Conservation (phyloP, 176 grass and related monocot genomes). For the Bolboschoenus planiculmis region DNA sequence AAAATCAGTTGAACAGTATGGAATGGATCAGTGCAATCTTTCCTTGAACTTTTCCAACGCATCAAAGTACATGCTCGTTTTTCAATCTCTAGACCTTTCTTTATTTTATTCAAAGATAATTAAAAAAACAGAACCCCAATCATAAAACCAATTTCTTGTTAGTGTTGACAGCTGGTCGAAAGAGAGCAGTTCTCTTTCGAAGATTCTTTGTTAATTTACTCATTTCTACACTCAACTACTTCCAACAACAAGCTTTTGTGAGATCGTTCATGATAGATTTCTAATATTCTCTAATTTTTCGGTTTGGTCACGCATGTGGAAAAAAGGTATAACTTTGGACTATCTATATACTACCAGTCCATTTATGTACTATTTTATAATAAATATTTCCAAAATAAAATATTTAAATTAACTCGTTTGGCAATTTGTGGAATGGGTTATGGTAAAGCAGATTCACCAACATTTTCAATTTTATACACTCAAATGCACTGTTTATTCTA, state of each 20-base stretch:
- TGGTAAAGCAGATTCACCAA: not conserved
- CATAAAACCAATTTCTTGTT: not conserved
- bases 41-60: not conserved
- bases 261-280: not conserved
- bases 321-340: not conserved
- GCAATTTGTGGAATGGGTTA: not conserved
- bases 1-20: not conserved
- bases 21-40: not conserved
- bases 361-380: not conserved
- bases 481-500: not conserved
- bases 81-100: not conserved
- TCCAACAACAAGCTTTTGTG: not conserved
- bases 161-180: not conserved
- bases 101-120: not conserved
- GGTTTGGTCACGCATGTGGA: not conserved
- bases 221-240: not conserved
- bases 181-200: not conserved
- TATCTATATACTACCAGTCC: not conserved
- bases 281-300: not conserved
- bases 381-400: not conserved
- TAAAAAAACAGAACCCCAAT: not conserved
- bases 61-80: not conserved
- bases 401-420: not conserved
- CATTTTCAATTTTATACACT: not conserved
- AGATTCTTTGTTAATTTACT: not conserved